phyloP scores from a whole-genome alignment of 225 moss, liverwort and hornwort species.

The Asterella californica region DNA sequence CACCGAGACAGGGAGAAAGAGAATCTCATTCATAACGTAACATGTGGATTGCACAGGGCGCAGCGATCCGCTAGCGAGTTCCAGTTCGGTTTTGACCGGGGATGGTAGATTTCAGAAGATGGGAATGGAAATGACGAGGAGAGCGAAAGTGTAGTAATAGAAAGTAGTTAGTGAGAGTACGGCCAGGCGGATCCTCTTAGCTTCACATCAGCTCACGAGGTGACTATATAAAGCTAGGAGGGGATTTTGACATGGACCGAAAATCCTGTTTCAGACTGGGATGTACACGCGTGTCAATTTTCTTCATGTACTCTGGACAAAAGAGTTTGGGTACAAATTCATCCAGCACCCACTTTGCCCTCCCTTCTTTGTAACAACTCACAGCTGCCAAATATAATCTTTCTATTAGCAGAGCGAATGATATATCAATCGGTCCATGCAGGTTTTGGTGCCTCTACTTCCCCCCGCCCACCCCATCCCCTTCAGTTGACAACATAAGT shows the following conservation, averaged over 20 bases:
- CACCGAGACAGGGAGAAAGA: background rate
- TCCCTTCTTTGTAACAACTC: background rate
- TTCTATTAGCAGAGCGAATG: background rate
- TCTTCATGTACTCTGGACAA: constrained; percentile 1
- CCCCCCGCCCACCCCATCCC: background rate
- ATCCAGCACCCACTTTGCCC: background rate
- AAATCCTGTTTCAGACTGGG: background rate
- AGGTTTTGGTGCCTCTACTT: background rate
- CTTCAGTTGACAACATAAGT: constrained; percentile 9
- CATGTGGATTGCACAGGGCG: background rate
- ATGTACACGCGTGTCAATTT: background rate
- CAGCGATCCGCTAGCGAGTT: background rate
- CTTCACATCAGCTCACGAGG: background rate
- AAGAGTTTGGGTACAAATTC: background rate
- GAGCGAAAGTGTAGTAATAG: background rate
- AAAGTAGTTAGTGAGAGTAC: background rate
- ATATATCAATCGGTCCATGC: background rate
- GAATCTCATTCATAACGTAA: background rate
- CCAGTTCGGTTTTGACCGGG: background rate
- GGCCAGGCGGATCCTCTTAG: background rate
- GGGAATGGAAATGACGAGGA: too few species aligned
- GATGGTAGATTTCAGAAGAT: background rate
- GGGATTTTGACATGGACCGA: background rate
- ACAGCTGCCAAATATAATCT: constrained; percentile 1
- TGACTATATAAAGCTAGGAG: background rate